Evolutionary conservation across 441 rosid genomes (phyloP).

Genomic region (Corymbia citriodora): DNA sequence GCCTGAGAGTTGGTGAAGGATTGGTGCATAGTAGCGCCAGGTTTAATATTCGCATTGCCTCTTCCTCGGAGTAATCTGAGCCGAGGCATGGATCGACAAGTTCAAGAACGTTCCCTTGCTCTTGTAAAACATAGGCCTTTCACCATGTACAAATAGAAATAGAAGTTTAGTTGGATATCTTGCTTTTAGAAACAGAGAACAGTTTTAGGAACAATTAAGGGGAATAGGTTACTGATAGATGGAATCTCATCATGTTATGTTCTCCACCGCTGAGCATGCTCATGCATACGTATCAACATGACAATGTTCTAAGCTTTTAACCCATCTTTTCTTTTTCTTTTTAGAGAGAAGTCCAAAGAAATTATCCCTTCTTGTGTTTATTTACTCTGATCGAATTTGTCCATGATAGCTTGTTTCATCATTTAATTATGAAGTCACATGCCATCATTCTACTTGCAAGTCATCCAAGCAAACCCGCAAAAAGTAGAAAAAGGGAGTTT

Average conservation of each 20-base stretch:
- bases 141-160: neutral
- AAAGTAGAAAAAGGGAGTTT: no score
- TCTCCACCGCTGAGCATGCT: neutral
- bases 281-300: no score
- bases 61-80: neutral
- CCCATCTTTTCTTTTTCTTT: no score
- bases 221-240: neutral
- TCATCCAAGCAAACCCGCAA: neutral
- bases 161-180: neutral
- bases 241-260: neutral
- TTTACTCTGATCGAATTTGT: neutral
- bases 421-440: neutral
- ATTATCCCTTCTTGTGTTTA: no score
- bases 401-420: neutral
- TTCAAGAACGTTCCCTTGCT: neutral
- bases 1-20: neutral
- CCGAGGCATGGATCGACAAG: neutral
- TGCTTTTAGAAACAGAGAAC: neutral
- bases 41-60: neutral
- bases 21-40: neutral
- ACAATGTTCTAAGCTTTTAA: no score
- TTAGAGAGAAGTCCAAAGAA: no score
- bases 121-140: neutral
- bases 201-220: neutral
- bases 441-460: neutral